Base-by-base conservation (phyloP, 805 yeast genomes). In the Cyberlindnera maritima region DNA sequence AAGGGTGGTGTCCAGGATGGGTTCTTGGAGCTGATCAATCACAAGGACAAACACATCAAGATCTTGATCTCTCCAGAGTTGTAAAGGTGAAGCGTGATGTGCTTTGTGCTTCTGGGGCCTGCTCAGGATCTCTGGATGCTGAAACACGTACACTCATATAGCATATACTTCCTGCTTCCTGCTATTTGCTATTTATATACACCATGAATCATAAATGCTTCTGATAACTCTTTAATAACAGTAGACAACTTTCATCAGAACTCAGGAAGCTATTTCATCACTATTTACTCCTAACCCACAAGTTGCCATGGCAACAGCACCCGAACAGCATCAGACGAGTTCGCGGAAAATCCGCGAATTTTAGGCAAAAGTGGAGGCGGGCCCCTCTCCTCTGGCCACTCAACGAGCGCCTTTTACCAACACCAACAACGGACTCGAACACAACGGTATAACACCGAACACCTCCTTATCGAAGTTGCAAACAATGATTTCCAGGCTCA, bases 11-110 rank as follows among this genome's bases (percentile, higher is more conserved):
- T 74, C 23, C 64, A 68, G 32, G 56, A 58, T 17, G 79, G 79
- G 3, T 72, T 73, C 52, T 44, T 60, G 20, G 77, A 74, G 50
- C 58, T 74, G 55, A 57, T 71, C 35, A 54, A 63, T 44, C 63
- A 74, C 53, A 74, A 74, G 54, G 77, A 70, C 35, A 69, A 60
- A 33, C 76, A 74, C 50, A 71, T 74, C 49, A 74, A 74, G 65
- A 69, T 74, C 34, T 58, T 74, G 50, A 65, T 74, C 36, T 60
- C 71, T 31, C 75, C 76, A 15, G 58, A 58, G 21, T 19, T 57
- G 19, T 46, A 17, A 42, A 33, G 3, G 14, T 25, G 28, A 25
- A 11, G 8, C 28, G n/a, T 11, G 31, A 13, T 28, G n/a, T 12
- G 13, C 31, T 8, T 25, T 28, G n/a, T 28, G 13, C 13, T 28